Conservation (phyloP, 768 basidiomycete genomes). For the Tricholoma hemisulphureum region DNA sequence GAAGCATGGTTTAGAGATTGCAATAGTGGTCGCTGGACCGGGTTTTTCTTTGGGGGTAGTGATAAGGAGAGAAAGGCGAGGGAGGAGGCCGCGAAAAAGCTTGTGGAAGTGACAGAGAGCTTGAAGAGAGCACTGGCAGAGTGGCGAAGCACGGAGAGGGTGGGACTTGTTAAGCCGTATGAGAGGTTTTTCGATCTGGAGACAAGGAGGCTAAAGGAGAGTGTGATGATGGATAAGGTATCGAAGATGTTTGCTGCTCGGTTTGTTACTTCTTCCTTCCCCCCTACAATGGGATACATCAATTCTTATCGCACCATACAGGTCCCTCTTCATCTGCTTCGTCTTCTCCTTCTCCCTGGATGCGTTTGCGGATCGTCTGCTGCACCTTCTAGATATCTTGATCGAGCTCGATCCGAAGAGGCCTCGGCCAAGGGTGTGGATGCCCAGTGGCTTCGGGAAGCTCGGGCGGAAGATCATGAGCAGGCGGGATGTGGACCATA, state of each 20-base stretch:
- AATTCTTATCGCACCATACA: slow-evolving; percentile 13
- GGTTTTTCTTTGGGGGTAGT: slow-evolving; percentile 19
- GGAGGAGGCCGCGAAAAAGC: slow-evolving; percentile 23
- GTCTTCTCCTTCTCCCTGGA: slow-evolving; percentile 45
- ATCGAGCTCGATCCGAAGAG: slow-evolving; percentile 36
- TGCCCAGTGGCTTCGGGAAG: slow-evolving; percentile 41
- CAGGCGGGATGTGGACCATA: slow-evolving; percentile 22
- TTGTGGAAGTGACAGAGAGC: slow-evolving; percentile 24
- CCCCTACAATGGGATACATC: neutral
- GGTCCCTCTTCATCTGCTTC: slow-evolving; percentile 45
- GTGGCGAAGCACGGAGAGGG: slow-evolving; percentile 36
- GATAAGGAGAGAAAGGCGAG: slow-evolving; percentile 19
- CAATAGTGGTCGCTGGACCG: slow-evolving; percentile 37
- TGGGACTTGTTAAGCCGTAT: slow-evolving; percentile 39
- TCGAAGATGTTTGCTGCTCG: slow-evolving; percentile 40
- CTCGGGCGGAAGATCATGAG: slow-evolving; percentile 35
- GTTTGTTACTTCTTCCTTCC: slow-evolving; percentile 23
- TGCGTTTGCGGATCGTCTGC: slow-evolving; percentile 37
- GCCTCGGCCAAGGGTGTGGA: slow-evolving; percentile 39
- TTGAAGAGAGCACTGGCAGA: slow-evolving; percentile 28
- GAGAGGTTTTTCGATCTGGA: slow-evolving; percentile 40
- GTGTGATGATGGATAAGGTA: slow-evolving; percentile 11
- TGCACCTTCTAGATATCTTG: slow-evolving; percentile 30
- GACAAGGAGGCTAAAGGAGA: slow-evolving; percentile 30
- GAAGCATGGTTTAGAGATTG: slow-evolving; percentile 36